Base-by-base conservation (phyloP, 2,329 filamentous ascomycete genomes). In the Aspergillus flavus region DNA sequence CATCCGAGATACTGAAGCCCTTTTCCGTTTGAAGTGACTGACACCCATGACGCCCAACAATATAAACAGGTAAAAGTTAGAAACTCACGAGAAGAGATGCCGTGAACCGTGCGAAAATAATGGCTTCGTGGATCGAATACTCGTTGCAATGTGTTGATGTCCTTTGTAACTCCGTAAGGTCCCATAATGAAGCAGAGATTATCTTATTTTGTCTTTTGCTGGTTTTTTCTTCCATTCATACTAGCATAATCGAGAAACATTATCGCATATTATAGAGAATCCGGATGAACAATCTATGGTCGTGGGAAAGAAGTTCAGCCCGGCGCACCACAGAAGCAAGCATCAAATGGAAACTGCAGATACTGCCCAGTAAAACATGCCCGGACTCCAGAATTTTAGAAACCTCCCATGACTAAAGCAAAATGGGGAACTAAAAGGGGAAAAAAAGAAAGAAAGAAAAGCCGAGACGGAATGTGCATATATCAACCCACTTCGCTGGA, bases 311-410 rank as follows among this genome's bases (percentile, higher is more conserved):
- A 71, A 70, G 66, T 72, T 71, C 66, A 69, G 69, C 68, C 72
- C 69, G 66, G 68, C 62, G 65, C 67, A 70, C 69, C 68, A 68
- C 68, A 64, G 63, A 70, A 72, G 69, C 69, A 72, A 71, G 69
- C 65, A 71, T 72, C 67, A 69, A 72, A 67, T 54, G 60, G 57
- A 59, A 61, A 66, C 68, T 48, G 60, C 58, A 70, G 58, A 72
- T 69, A 72, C 68, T 73, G 71, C 72, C 71, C 70, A 70, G 68
- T 69, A 72, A 74, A 72, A 72, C 70, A 76, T 72, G 71, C 62
- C 73, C 69, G 71, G 73, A 77, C 75, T 75, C 75, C 75, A 69
- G 71, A 72, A 71, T 66, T 74, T 76, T 75, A 63, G 69, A 67
- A 70, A 67, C 69, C 68, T 67, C 71, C 73, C 70, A 68, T 69